phyloP scores from a whole-genome alignment of 2,329 filamentous ascomycete species.

The Pseudogymnoascus pannorum region DNA sequence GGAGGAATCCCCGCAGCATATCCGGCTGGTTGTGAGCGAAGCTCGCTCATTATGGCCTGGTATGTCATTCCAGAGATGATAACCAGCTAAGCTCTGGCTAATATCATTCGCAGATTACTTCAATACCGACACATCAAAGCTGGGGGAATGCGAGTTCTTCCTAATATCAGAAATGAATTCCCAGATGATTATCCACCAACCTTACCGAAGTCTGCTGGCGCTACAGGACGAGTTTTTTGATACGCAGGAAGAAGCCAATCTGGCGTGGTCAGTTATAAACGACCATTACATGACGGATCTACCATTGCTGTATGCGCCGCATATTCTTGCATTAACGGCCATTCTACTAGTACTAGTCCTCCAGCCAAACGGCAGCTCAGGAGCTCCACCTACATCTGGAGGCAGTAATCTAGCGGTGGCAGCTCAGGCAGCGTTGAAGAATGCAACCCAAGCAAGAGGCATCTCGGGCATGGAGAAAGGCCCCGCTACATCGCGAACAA shows the following conservation, averaged over 20 bases:
- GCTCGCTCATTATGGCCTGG: conserved; percentile 77
- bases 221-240: conserved; percentile 53
- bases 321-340: conserved; percentile 62
- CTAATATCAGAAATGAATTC: conserved; percentile 67
- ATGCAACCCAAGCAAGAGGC: conserved; percentile 20
- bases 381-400: conserved; percentile 33
- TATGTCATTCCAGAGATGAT: conserved; percentile 27
- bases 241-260: conserved; percentile 54
- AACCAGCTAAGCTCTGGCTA: conserved; percentile 14
- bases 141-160: conserved; percentile 69
- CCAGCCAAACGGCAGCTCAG: conserved; percentile 42
- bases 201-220: conserved; percentile 59
- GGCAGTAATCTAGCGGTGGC: conserved; percentile 28
- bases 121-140: conserved; percentile 56
- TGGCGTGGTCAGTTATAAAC: conserved; percentile 66
- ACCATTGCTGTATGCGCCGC: conserved; percentile 59
- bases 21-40: conserved; percentile 81
- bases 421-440: conserved; percentile 27
- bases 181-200: conserved; percentile 68
- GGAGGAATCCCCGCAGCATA: conserved; percentile 95
- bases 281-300: conserved; percentile 68
- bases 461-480: conserved; percentile 16
- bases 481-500: conserved; percentile 19
- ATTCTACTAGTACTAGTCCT: conserved; percentile 63
- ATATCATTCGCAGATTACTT: conserved; percentile 45